A percentile compares a stretch with the other conserved stretches of the same genome.
These are phyloP conservation scores for Ilex aquifolium DNA, from an alignment of 257 asterid species.

Conservation along the genomic window DNA sequence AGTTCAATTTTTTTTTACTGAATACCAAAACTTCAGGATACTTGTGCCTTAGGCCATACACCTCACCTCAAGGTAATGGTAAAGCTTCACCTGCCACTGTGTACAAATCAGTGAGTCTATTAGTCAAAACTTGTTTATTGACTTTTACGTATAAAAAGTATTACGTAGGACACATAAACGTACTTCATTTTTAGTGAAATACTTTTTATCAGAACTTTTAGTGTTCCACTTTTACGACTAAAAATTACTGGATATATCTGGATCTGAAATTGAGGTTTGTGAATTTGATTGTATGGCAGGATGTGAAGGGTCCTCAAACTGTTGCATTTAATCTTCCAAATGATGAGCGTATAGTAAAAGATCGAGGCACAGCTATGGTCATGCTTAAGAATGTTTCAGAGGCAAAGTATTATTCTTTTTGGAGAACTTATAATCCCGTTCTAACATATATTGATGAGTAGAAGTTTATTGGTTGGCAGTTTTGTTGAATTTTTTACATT, in stretches of 20 bases:
- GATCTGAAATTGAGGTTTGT: background rate
- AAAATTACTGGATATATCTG: background rate
- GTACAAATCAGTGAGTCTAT: no score
- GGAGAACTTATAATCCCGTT: background rate
- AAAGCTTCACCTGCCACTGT: no score
- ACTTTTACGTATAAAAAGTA: no score
- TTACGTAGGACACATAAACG: background rate
- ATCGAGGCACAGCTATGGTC: conserved; percentile 95
- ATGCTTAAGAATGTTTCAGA: conserved; percentile 96
- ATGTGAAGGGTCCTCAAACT: conserved; percentile 97
- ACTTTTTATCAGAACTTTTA: background rate
- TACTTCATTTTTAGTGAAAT: background rate
- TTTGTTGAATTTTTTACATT: background rate
- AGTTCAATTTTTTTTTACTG: no score
- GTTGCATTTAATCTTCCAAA: conserved; percentile 98
- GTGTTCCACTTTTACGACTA: background rate
- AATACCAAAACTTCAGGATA: no score
- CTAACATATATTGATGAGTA: background rate
- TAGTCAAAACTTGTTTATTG: no score
- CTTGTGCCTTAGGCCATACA: no score
- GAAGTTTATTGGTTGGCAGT: background rate
- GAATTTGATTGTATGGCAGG: conserved; percentile 38
- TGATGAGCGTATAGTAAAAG: conserved; percentile 89
- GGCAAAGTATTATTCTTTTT: conserved; percentile 58
- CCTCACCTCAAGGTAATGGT: no score